Base-by-base conservation (phyloP, 1,139 yeast species). In the Candida sp. region DNA sequence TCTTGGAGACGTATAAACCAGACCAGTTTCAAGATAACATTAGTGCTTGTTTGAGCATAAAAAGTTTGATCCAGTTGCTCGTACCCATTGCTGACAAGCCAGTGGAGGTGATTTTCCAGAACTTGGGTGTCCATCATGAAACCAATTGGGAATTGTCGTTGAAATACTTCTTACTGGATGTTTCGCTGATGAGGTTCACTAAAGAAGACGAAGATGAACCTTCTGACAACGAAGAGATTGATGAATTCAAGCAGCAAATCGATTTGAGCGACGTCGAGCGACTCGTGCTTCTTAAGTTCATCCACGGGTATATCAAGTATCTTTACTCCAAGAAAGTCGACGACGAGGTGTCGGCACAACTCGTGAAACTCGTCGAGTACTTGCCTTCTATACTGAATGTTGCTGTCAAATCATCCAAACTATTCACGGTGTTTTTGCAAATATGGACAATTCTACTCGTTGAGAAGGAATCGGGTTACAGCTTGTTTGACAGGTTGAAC, bases 81-180 rank as follows among this genome's bases (percentile, higher is more conserved):
- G 28, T 22, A 12, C 39, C 48, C 8, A 38, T 50, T 17, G 37
- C 22, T 7, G 46, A 44, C 9, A 35, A 47, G 7, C 50, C 49
- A 11, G 33, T 54, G 26, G 48, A 45, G 3, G 25, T 32, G 5
- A 31, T 49, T 6, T 52, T 48, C 46, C 37, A 44, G 22, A 27
- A 35, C 11, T 22, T 45, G 26, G 52, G 61, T n/a, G 56, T 67
- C 2, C 42, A 55, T 7, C 66, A 66, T 50, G 53, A 57, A 3
- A 54, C 59, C 26, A 53, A 68, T 3, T 70, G 78, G 72, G 77
- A 73, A 48, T 60, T 68, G 32, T 59, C 81, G 28, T 51, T 80
- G 1, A 63, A 70, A 2, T 82, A 75, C 54, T 59, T 76, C 6
- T 58, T 75, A 30, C 66, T 72, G 46, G 88, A 84, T 59, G 52